Percentiles rank a stretch among this genome's conserved stretches.
These are phyloP conservation scores for Fusarium domesticum DNA, from an alignment of 2,329 filamentous ascomycete genomes.

Conservation along the genomic window DNA sequence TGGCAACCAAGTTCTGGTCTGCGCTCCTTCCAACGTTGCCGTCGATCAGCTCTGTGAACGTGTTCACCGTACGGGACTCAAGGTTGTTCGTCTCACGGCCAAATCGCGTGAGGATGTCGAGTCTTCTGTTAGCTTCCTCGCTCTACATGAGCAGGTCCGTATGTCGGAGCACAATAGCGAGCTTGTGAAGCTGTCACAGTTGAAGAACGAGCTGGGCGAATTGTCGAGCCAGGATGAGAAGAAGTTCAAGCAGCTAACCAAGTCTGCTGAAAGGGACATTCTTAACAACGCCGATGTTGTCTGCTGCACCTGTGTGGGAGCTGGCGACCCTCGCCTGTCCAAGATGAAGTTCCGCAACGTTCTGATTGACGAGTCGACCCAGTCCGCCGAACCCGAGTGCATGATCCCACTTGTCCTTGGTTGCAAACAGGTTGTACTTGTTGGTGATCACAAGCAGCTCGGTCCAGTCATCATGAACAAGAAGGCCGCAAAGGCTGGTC, in stretches of 20 bases:
- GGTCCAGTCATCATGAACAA: slow-evolving; percentile 99
- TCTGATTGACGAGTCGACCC: slow-evolving; percentile 95
- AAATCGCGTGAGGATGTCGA: slow-evolving; percentile 99
- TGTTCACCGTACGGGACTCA: slow-evolving; percentile 89
- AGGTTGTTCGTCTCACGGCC: slow-evolving; percentile 96
- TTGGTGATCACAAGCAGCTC: slow-evolving; percentile 96
- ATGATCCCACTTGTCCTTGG: slow-evolving; percentile 97
- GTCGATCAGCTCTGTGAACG: slow-evolving; percentile 98
- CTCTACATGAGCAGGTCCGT: slow-evolving; percentile 93
- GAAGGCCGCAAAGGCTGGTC: slow-evolving; percentile 94
- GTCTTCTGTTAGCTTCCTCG: slow-evolving; percentile 94
- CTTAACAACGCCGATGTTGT: slow-evolving; percentile 94
- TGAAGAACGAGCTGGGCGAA: slow-evolving; percentile 90
- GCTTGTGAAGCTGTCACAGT: slow-evolving; percentile 83
- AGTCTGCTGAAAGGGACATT: slow-evolving; percentile 91
- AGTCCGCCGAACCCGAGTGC: slow-evolving; percentile 96
- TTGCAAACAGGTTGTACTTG: slow-evolving; percentile 98
- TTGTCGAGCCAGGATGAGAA: slow-evolving; percentile 95
- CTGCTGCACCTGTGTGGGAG: slow-evolving; percentile 97
- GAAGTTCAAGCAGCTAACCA: slow-evolving; percentile 94
- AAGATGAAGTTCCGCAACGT: slow-evolving; percentile 99
- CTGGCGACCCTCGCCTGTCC: slow-evolving; percentile 87
- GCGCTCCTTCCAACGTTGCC: slow-evolving; percentile 95
- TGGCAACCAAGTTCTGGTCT: slow-evolving; percentile 90
- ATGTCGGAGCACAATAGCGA: slow-evolving; percentile 97